Evolutionary conservation across 1,284 basidiomycete genomes (phyloP), one percentile per base, ranked within the genome.

Genomic region (Naganishia sp.): DNA sequence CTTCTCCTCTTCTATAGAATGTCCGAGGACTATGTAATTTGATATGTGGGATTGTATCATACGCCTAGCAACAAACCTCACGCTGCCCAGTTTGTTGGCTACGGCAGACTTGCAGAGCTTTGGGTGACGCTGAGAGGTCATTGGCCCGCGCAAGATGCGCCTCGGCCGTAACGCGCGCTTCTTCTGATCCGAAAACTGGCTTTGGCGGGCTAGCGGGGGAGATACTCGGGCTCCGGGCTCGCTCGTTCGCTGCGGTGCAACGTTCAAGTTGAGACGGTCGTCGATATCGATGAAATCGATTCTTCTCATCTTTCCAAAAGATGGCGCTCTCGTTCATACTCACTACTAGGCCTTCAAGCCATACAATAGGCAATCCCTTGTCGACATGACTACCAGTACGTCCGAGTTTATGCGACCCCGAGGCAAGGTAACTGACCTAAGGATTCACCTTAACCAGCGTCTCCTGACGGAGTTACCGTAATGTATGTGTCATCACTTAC

Each of bases 391-490:
- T 42, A 42, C 57, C 48, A 52, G 57, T 61, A 61, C 21, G 57
- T 61, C 21, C 2, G 21, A 10, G 33, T 21, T 11, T 49, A 3
- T 16, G 31, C 9, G 48, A 3, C 16, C 36, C n/a, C 28, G 33
- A 48, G 13, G 33, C 21, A n/a, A 25, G 46, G 52, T 11, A 6
- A 57, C 33, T 52, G 57, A 52, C 57, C 10, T 28, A 23, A 6
- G 53, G 16, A 28, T 50, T 23, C 48, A 10, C 48, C 36, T 50
- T 25, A 18, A 44, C 15, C 54, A 63, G 66, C 60, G 44, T 36
- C 66, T 67, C 66, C 60, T 39, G 52, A 44, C 16, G 66, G 66
- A 33, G 60, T 67, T 16, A 67, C 66, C 60, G 66, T 67, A 45
- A 63, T 67, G 66, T 67, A 49, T 25, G 66, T 53, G 10, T 18